Evolutionary conservation across 1,284 basidiomycete genomes (phyloP), one percentile per base, ranked within the genome.

Genomic region (Austroboletus novae-zelandiae): DNA sequence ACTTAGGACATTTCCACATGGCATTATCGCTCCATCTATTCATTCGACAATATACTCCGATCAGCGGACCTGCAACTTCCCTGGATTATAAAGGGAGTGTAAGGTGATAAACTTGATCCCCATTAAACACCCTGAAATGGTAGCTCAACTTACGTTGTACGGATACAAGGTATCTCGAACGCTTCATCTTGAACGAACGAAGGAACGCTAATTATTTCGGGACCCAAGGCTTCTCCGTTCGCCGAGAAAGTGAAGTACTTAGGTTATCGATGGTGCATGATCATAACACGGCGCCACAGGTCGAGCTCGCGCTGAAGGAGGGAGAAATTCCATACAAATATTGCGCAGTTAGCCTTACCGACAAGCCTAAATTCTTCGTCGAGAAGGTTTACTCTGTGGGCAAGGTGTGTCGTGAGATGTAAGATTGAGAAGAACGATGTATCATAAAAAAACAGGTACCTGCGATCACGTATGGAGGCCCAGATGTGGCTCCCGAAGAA

Each of bases 361-460:
- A 81, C 68, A 86, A 84, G 66, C 84, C 84, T 0, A 71, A 71
- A 43, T 83, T 80, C 80, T 84, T 81, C 60, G 71, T 74, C 0
- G 70, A 75, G 2, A 71, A 78, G 52, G 73, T 86, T 31, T 84
- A 84, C 61, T 78, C 80, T 1, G 78, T 77, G 0, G 75, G 77
- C 60, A 84, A 84, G 72, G 81, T 82, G 47, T 39, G 71, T 15
- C 6, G 11, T 27, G 42, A 17, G 2, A 32, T 23, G n/a, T n/a
- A n/a, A n/a, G n/a, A n/a, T n/a, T n/a, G 3, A 7, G n/a, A 36
- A 15, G 34, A 14, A 13, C n/a, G 14, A 15, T 13, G 37, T 9
- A 23, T 39, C 9, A 20, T 20, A 20, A 36, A 8, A 9, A 13
- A 4, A 8, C 13, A 41, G 40, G 27, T 41, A 9, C 81, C 79